phyloP scores from a whole-genome alignment of 2,329 filamentous ascomycete genomes.

The Madurella fahalii region DNA sequence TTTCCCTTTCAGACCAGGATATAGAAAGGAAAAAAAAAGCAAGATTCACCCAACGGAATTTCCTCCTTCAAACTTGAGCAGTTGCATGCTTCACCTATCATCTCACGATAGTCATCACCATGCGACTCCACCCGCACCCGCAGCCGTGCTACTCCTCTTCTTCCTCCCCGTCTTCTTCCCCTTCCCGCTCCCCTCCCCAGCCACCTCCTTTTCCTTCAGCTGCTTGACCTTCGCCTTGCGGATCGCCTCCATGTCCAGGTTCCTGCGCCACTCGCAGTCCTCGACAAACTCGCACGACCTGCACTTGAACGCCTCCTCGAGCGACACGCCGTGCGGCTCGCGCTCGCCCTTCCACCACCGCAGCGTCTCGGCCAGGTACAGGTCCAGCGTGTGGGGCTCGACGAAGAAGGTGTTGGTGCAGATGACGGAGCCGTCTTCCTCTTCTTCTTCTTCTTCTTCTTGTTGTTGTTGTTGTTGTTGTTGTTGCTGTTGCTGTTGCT shows the following conservation, averaged over 20 bases:
- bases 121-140: too few species aligned
- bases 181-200: not conserved
- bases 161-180: not conserved
- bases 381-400: conserved; percentile 58
- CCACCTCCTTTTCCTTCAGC: conserved; percentile 4
- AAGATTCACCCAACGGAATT: too few species aligned
- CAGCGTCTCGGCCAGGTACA: conserved; percentile 67
- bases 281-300: conserved; percentile 77
- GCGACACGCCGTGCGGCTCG: conserved; percentile 66
- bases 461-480: too few species aligned
- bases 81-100: not conserved
- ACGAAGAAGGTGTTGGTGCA: conserved; percentile 62
- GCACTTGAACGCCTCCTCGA: conserved; percentile 89
- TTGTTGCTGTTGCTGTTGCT: conserved; percentile 21
- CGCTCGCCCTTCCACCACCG: conserved; percentile 84
- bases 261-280: conserved; percentile 71
- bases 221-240: conserved; percentile 15
- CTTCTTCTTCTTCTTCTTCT: conserved; percentile 25
- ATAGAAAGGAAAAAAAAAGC: too few species aligned
- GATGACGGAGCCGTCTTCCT: conserved; percentile 42
- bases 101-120: not conserved
- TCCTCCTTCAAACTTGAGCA: not conserved
- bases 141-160: not conserved
- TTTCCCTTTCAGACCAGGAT: too few species aligned
- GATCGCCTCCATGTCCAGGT: conserved; percentile 57